Percentiles rank a stretch among this genome's conserved stretches.
Conservation (phyloP, 768 basidiomycete species). For the Kockovaella imperatae region DNA sequence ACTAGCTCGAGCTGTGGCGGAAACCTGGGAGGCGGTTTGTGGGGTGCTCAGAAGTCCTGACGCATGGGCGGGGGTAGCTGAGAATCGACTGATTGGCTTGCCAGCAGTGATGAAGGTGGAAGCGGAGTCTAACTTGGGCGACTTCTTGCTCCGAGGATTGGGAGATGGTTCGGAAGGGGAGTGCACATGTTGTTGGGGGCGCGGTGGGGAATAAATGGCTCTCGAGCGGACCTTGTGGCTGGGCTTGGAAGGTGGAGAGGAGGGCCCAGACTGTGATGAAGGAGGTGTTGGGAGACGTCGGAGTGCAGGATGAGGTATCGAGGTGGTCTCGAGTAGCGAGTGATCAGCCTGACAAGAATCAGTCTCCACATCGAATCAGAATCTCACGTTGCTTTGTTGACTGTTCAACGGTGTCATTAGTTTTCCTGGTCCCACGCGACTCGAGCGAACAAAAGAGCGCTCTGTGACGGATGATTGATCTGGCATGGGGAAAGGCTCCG, state of each 20-base stretch:
- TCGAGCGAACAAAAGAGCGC: too few relatives aligned
- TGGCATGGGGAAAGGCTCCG: too few relatives aligned
- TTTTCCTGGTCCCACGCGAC: constrained; percentile 7
- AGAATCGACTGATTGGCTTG: not conserved
- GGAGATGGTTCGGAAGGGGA: constrained; percentile 15
- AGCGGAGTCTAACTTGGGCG: not conserved
- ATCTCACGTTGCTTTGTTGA: constrained; percentile 15
- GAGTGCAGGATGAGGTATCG: not conserved
- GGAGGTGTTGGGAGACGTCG: constrained; percentile 21
- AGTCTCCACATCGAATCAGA: not conserved
- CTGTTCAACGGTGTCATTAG: constrained; percentile 27
- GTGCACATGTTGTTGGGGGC: constrained; percentile 7
- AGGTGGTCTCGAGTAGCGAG: not conserved
- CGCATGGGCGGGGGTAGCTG: too few relatives aligned
- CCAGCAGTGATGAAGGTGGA: not conserved
- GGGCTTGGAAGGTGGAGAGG: constrained; percentile 14
- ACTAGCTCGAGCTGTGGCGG: too few relatives aligned
- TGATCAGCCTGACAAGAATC: not conserved
- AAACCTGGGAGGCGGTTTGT: too few relatives aligned
- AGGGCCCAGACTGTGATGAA: constrained; percentile 17
- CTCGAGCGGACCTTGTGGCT: not conserved
- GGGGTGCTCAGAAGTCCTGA: too few relatives aligned
- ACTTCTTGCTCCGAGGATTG: constrained; percentile 20
- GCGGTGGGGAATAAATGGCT: not conserved
- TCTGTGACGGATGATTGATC: too few relatives aligned